Evolutionary conservation across 208 protist species (phyloP).

Genomic region (Novymonas esmeraldas): DNA sequence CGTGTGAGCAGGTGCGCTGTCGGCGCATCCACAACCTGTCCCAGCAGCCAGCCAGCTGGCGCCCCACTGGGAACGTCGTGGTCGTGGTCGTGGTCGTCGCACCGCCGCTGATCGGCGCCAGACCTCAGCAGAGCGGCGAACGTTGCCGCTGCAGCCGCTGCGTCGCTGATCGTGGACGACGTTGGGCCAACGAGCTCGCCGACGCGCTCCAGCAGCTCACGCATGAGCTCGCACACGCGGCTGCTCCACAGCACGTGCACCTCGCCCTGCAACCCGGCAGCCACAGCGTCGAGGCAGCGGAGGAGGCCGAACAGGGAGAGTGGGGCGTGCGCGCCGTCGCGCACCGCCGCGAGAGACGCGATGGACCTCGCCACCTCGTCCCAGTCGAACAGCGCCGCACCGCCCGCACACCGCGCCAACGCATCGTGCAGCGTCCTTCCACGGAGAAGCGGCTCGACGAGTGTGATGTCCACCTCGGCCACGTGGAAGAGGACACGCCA

Average conservation of each 20-base stretch:
- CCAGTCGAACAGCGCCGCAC: slow-evolving; percentile 8
- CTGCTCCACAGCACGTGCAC: slow-evolving; percentile 8
- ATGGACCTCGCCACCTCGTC: slow-evolving; percentile 11
- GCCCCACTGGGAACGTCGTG: too few relatives aligned
- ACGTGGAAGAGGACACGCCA: slow-evolving; percentile 25
- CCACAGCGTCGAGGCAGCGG: slow-evolving; percentile 21
- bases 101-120: not conserved
- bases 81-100: not conserved
- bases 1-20: slow-evolving; percentile 6
- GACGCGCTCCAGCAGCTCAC: slow-evolving; percentile 8
- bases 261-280: slow-evolving; percentile 4
- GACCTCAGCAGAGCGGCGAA: slow-evolving; percentile 2
- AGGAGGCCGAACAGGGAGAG: slow-evolving; percentile 22
- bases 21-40: slow-evolving; percentile 3
- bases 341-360: not conserved
- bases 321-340: not conserved
- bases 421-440: slow-evolving; percentile 1
- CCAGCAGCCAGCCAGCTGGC: not conserved
- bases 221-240: slow-evolving; percentile 4
- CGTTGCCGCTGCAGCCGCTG: not conserved
- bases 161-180: not conserved
- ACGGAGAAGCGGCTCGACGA: slow-evolving; percentile 16
- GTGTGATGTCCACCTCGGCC: slow-evolving; percentile 6
- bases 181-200: not conserved
- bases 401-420: not conserved